Evolutionary conservation across 2,329 filamentous ascomycete species (phyloP), one percentile per base, ranked within the genome.

Genomic region (Fusarium keratoplasticum): DNA sequence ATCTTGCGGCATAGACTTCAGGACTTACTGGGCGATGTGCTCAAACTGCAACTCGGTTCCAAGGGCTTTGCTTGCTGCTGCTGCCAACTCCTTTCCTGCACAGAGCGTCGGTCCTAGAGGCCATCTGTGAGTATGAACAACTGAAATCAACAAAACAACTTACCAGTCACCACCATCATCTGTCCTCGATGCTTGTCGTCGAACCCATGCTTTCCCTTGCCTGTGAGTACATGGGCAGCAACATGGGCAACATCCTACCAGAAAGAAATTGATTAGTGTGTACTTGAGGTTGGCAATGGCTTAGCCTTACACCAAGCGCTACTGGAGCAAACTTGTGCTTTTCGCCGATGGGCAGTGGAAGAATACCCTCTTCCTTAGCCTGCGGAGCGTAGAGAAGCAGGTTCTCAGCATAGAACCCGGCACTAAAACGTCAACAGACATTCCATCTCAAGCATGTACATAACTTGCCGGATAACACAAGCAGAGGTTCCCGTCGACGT

Each of bases 41-140:
- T 79, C 74, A 22, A 79, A 79, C 7, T 73, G 66, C 4, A 80
- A 64, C 9, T 86, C 75, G 0, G 78, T 76, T 1, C 84, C 85
- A 0, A 89, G 77, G 1, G 83, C 83, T 59, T 86, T 77, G 69
- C 82, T 85, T 1, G 87, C 87, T 1, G 84, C 83, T 4, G 77
- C 77, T 1, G 86, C 87, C 8, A 89, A 80, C 72, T 87, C 86
- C 9, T 84, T 76, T 16, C 87, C 86, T 4, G 82, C 80, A 29
- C 82, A 82, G 4, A 89, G 83, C 81, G 83, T 84, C 0, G 86
- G 86, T 0, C 85, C 86, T 85, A 42, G 8, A 5, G 7, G 6
- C 0, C 11, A 5, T 8, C 3, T 3, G 10, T 64, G 14, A 42
- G 18, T 2, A 5, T 20, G 5, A n/a, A 33, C 18, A 20, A 33